Evolutionary conservation across 805 yeast species (phyloP), one percentile per base, ranked within the genome.

Genomic region (Yamadazyma akitaensis): DNA sequence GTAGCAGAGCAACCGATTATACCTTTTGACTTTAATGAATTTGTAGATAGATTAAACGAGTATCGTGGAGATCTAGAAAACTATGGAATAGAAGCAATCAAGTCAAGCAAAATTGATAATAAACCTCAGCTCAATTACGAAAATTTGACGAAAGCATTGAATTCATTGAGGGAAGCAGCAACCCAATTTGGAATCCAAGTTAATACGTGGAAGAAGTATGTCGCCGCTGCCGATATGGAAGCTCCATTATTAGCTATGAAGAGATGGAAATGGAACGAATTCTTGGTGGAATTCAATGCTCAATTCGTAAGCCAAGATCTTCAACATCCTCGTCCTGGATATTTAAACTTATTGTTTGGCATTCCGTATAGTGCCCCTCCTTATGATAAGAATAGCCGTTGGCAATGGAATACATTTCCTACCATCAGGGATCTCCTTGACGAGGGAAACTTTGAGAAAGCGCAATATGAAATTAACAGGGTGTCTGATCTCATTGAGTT

Each of bases 231-330:
- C 4, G 91, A 85, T 2, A 57, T 81, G 3, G 96, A 91, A 60
- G 90, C 96, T 1, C 79, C 89, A 1, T 60, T 85, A 46, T 67
- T 88, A 34, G 76, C 91, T 0, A 81, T 83, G 39, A 82, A 79
- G 51, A 73, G 98, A 56, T 80, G 88, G 84, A 80, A 80, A 47
- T 86, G 94, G 88, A 91, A 91, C 63, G 75, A 80, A n/a, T 80
- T 80, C 50, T 64, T 88, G 56, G 63, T 79, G 3, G 61, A 66
- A 13, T 70, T 87, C 47, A 84, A 82, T 51, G 77, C 76, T 51
- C 62, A 70, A 16, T 76, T 87, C 51, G 58, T 84, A 9, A 32
- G 35, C 17, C 60, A 69, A 6, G 60, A 69, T 1, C 79, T 79
- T 1, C 55, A 78, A 1, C 70, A 72, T 3, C 58, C 65, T 5